Percentiles rank a stretch among this genome's conserved stretches.
phyloP scores from a whole-genome alignment of 2,329 filamentous ascomycete genomes.

The Verticillium dahliae region DNA sequence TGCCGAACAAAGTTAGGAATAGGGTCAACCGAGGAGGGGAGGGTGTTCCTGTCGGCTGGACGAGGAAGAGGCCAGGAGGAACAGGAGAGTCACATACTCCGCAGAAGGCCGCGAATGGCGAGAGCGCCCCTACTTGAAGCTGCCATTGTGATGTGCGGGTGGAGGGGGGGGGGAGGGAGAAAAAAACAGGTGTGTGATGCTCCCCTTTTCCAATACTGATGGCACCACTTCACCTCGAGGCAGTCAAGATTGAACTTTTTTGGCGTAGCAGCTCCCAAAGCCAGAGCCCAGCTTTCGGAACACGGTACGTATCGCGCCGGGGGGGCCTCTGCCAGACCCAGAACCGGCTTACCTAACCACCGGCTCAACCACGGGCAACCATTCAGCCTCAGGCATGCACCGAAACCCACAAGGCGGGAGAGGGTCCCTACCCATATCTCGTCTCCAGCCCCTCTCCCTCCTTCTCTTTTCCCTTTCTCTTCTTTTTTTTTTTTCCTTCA shows the following conservation, averaged over 20 bases:
- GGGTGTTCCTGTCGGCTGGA: background rate
- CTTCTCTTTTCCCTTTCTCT: slow-evolving; percentile 15
- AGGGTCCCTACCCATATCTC: slow-evolving; percentile 5
- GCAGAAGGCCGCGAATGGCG: slow-evolving; percentile 40
- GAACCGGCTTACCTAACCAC: slow-evolving; percentile 11
- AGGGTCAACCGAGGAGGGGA: background rate
- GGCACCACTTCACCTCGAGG: background rate
- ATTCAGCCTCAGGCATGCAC: background rate
- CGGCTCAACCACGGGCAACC: background rate
- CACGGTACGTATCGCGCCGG: slow-evolving; percentile 20
- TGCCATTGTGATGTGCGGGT: slow-evolving; percentile 33
- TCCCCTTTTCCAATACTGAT: slow-evolving; percentile 1
- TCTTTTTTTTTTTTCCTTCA: slow-evolving; percentile 32
- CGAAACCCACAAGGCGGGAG: background rate
- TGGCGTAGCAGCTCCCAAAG: slow-evolving; percentile 8
- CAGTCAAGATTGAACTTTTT: slow-evolving; percentile 19
- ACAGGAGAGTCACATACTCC: slow-evolving; percentile 32
- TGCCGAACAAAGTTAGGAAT: background rate
- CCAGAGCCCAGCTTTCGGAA: background rate
- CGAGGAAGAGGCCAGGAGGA: background rate
- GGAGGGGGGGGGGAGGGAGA: background rate
- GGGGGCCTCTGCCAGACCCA: slow-evolving; percentile 9
- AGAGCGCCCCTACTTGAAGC: slow-evolving; percentile 50
- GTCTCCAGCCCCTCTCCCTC: background rate
- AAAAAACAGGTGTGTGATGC: background rate